Conservation (phyloP, 768 basidiomycete genomes). For the Xanthoconium stramineum region DNA sequence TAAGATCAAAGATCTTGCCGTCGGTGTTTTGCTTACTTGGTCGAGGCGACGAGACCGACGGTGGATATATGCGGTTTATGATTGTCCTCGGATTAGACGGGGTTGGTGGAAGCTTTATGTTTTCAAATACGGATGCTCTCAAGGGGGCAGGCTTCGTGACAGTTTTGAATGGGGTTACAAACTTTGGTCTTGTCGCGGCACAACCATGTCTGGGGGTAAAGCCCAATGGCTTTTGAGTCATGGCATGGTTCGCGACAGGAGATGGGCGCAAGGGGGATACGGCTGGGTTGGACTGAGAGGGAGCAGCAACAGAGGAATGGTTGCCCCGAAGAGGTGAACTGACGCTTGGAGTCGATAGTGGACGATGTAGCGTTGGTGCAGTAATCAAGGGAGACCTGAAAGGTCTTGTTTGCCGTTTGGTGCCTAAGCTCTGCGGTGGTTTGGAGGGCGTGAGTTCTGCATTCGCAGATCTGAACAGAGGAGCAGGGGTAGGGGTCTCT, state of each 20-base stretch:
- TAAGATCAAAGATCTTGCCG: constrained; percentile 37
- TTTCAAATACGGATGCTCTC: background rate
- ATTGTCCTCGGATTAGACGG: background rate
- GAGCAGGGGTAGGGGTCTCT: constrained; percentile 39
- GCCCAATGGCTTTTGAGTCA: constrained; percentile 20
- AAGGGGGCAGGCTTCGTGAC: constrained; percentile 44
- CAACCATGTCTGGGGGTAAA: constrained; percentile 25
- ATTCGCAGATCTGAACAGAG: constrained; percentile 27
- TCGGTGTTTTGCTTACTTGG: constrained; percentile 8
- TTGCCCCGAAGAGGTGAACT: constrained; percentile 16
- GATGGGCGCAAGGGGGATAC: constrained; percentile 38
- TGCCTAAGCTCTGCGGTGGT: constrained; percentile 4
- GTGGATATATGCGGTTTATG: constrained; percentile 23
- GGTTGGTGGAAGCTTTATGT: background rate
- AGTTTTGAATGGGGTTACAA: constrained; percentile 61
- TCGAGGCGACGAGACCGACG: constrained; percentile 9
- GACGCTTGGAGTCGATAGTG: constrained; percentile 29
- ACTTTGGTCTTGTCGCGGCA: constrained; percentile 38
- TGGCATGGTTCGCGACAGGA: constrained; percentile 10
- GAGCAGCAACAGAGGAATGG: background rate
- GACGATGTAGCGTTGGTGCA: constrained; percentile 9
- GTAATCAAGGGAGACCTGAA: constrained; percentile 48
- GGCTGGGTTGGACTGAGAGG: constrained; percentile 15
- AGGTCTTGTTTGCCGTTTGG: constrained; percentile 29
- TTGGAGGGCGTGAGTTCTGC: constrained; percentile 10